phyloP scores from a whole-genome alignment of 306 rosid genomes.

The Quercus gilva region DNA sequence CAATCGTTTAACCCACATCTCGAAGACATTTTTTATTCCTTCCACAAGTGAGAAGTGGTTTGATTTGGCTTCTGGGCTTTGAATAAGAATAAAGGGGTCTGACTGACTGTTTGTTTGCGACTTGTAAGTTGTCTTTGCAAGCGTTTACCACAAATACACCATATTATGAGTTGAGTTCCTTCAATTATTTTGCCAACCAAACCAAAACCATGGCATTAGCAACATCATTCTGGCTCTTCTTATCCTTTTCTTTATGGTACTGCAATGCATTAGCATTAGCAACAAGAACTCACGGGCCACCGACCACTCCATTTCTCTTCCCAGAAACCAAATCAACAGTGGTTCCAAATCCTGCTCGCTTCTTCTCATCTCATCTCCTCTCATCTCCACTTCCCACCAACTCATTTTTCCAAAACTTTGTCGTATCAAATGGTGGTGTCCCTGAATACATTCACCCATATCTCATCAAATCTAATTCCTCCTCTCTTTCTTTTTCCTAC shows the following conservation, averaged over 20 bases:
- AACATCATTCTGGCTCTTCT: background rate
- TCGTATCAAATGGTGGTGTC: conserved; percentile 67
- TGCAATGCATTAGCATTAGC: background rate
- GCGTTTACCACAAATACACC: too few species aligned
- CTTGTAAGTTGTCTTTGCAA: too few species aligned
- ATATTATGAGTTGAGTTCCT: background rate
- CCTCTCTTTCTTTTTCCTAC: conserved; percentile 64
- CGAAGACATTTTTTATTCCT: too few species aligned
- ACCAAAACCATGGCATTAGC: background rate
- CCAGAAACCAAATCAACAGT: conserved; percentile 57
- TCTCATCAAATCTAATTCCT: conserved; percentile 55
- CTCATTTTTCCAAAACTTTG: conserved; percentile 82
- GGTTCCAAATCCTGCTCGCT: conserved; percentile 68
- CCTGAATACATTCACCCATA: conserved; percentile 86
- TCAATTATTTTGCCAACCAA: background rate
- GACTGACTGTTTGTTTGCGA: background rate
- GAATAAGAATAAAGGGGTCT: background rate
- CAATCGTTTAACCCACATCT: background rate
- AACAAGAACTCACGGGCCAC: conserved; percentile 4
- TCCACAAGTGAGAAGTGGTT: background rate
- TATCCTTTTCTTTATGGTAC: background rate
- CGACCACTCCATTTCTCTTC: conserved; percentile 51
- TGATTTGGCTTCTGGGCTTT: background rate
- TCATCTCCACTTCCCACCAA: conserved; percentile 73
- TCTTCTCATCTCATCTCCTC: conserved; percentile 61